These are phyloP conservation scores for Colletotrichum scovillei DNA, from an alignment of 2,329 filamentous ascomycete genomes.

Conservation along the genomic window DNA sequence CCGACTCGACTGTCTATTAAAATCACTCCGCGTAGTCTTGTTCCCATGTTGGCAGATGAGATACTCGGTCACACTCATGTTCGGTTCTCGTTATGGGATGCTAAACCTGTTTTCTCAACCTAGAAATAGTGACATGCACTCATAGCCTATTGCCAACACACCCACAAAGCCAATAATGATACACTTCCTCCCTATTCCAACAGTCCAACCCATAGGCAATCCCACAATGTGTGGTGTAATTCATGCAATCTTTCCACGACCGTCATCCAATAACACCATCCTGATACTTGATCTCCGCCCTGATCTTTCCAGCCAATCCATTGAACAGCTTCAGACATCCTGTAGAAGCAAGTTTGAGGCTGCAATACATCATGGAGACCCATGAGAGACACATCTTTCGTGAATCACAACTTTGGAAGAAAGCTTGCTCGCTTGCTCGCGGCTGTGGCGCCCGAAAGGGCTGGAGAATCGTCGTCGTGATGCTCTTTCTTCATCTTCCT, in stretches of 20 bases:
- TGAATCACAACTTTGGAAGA: not conserved
- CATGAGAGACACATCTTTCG: not conserved
- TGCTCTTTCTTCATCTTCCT: not conserved
- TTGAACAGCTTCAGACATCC: not conserved
- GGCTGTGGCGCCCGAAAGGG: not conserved
- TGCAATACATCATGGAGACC: not conserved
- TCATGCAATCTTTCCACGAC: not conserved
- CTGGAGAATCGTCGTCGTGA: not conserved
- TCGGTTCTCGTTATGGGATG: not conserved
- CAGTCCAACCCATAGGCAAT: not conserved
- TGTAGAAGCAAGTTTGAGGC: not conserved
- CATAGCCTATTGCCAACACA: not conserved
- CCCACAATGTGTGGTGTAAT: too few relatives aligned
- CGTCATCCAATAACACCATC: not conserved
- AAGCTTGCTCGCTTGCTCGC: not conserved
- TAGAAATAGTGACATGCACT: not conserved
- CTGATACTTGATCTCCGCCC: not conserved
- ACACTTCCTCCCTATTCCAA: not conserved
- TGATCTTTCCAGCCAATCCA: not conserved
- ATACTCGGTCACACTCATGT: not conserved
- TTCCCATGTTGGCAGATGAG: too few relatives aligned
- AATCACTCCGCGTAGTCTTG: too few relatives aligned
- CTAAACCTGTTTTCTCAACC: not conserved
- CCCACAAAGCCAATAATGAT: not conserved
- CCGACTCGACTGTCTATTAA: too few relatives aligned